Conservation (phyloP, 257 asterid species). For the Solanum tarapatanum region DNA sequence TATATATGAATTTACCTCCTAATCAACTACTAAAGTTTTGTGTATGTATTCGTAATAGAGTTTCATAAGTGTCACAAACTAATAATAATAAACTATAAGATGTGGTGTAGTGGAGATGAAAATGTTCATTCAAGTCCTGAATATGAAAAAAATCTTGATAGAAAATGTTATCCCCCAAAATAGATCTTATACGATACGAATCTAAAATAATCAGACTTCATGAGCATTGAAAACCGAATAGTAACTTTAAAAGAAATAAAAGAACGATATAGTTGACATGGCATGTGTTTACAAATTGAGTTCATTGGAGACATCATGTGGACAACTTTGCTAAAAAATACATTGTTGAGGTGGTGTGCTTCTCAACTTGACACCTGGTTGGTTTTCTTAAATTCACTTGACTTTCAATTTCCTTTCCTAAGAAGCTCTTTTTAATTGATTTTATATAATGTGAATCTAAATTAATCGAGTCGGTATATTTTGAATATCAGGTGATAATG, state of each 20-base stretch:
- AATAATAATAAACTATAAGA: neutral
- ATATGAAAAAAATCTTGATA: no score
- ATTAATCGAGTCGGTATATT: neutral
- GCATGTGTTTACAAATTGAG: neutral
- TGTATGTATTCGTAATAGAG: no score
- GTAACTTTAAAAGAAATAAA: no score
- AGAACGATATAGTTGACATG: neutral
- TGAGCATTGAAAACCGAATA: no score
- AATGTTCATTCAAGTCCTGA: neutral
- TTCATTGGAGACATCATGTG: conserved; percentile 2
- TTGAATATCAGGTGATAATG: neutral
- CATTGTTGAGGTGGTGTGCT: neutral
- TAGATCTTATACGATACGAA: rapidly evolving
- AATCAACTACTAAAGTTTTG: neutral
- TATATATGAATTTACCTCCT: no score
- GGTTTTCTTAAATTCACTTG: neutral
- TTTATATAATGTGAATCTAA: neutral
- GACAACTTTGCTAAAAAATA: neutral
- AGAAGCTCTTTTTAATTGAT: neutral
- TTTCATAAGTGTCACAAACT: neutral
- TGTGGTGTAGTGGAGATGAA: no score
- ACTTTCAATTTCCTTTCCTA: neutral
- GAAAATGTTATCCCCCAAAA: rapidly evolving
- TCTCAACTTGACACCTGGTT: conserved; percentile 7
- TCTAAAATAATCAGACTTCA: no score